Base-by-base conservation (phyloP, 805 yeast species). In the Candida berthetii region DNA sequence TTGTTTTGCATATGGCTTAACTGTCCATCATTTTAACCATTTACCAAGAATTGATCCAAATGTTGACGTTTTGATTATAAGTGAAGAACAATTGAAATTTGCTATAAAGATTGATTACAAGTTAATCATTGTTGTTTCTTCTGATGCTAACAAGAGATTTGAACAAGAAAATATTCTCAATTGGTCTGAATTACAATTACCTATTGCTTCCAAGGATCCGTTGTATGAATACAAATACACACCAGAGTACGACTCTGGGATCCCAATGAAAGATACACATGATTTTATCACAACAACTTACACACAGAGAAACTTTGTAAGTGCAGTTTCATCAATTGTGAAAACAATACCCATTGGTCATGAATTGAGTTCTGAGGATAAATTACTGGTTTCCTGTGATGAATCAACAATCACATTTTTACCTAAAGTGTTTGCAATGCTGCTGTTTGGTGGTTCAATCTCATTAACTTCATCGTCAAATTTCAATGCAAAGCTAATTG, bases 241-340 rank as follows among this genome's bases (percentile, higher is more conserved):
- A 38, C 51, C 60, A 35, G 54, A 57, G 16, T 44, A 46, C 36
- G 61, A 65, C 51, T 48, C 54, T 37, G 48, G 52, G 24, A 42
- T 42, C 1, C 56, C 68, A 3, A 60, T 64, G 34, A 68, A 69
- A 20, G 52, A 58, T 27, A 69, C 70, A 10, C 35, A 60, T 13
- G 45, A 61, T 19, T 49, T 53, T 14, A 48, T 49, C 10, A 51
- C 62, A 1, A 58, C 62, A 2, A 49, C 61, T 11, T 78, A 71
- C 49, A 69, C 77, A 4, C 82, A 78, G 42, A 62, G 71, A 43
- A 74, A 76, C 46, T 55, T 78, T 33, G 72, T 77, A 4, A 71
- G 81, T 46, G 66, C 78, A 7, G 60, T 73, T 28, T 77, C 85
- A 2, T 66, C 83, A 1, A 62, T 72, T 19, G 61, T 69, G 4